Evolutionary conservation across 106 monocot species (phyloP), one percentile per base, ranked within the genome.

Genomic region (Dendrobium chrysotoxum): DNA sequence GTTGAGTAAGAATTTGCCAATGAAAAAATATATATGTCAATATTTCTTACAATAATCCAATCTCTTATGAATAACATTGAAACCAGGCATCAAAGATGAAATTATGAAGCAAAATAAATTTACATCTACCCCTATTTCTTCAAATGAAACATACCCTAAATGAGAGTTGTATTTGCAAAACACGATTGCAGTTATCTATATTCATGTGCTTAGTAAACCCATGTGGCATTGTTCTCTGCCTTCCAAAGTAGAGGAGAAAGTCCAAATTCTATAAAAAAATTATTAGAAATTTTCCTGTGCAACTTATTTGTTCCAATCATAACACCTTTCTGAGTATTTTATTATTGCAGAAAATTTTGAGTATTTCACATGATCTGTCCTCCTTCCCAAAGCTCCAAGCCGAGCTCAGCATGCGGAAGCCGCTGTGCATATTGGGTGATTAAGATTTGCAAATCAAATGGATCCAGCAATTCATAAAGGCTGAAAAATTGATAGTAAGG

Each of bases 361-460:
- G 79, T 9, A 41, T 58, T 68, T 91, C 93, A 35, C 85, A 80
- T 54, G 91, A 99, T 78, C 85, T 99, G 7, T 80, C 86, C 45
- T 78, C 17, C 30, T 95, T 87, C 85, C 98, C 98, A 12, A 90
- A 72, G 73, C 84, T 99, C 9, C 92, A 85, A 82, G 86, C 81
- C 28, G 98, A 99, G 76, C 98, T 99, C 54, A 99, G 98, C 86
- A 95, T 99, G 89, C 84, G 95, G 70, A 95, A 99, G 74, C 98
- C 98, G 40, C 83, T 99, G 10, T 91, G 91, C 83, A 82, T 95
- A 39, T 80, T 99, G 78, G 95, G 98, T 26, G 98, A 99, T 75
- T 99, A 80, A 92, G 39, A 4, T 74, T 35, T 50, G 40, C 64
- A 40, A 30, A 28, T 21, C 17, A 7, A 61, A 1, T 68, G 18